These are phyloP conservation scores for Candida suzukii DNA, from an alignment of 805 yeast species.

Conservation along the genomic window DNA sequence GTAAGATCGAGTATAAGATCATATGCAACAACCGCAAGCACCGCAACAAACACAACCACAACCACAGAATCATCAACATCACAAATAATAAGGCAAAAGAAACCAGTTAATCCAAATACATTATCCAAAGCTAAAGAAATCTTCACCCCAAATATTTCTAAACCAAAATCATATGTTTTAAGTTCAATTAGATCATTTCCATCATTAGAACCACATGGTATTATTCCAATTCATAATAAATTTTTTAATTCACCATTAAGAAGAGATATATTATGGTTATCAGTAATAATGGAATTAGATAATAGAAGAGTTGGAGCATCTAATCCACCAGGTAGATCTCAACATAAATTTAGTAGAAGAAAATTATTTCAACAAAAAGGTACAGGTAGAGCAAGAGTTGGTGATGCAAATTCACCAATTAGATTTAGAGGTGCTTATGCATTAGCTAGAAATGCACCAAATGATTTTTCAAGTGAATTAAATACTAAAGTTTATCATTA, in stretches of 20 bases:
- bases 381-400: constrained; percentile 89
- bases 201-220: constrained; percentile 74
- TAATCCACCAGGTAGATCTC: constrained; percentile 80
- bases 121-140: not conserved
- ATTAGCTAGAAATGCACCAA: constrained; percentile 83
- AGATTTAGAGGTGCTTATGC: constrained; percentile 89
- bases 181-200: constrained; percentile 82
- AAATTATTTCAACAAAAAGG: constrained; percentile 90
- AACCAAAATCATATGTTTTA: constrained; percentile 66
- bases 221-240: constrained; percentile 70
- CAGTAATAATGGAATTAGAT: constrained; percentile 89
- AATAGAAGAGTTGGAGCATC: constrained; percentile 83
- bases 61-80: not conserved
- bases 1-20: not conserved
- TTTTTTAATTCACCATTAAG: constrained; percentile 71
- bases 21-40: not conserved
- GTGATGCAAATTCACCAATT: constrained; percentile 92
- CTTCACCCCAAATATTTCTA: constrained; percentile 21
- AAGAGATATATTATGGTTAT: constrained; percentile 90
- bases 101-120: not conserved
- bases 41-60: not conserved
- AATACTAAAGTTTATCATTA: constrained; percentile 65
- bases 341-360: constrained; percentile 75
- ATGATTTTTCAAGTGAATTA: constrained; percentile 74
- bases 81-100: not conserved